Base-by-base conservation (phyloP, 2,329 filamentous ascomycete species). In the Alternaria sp. region DNA sequence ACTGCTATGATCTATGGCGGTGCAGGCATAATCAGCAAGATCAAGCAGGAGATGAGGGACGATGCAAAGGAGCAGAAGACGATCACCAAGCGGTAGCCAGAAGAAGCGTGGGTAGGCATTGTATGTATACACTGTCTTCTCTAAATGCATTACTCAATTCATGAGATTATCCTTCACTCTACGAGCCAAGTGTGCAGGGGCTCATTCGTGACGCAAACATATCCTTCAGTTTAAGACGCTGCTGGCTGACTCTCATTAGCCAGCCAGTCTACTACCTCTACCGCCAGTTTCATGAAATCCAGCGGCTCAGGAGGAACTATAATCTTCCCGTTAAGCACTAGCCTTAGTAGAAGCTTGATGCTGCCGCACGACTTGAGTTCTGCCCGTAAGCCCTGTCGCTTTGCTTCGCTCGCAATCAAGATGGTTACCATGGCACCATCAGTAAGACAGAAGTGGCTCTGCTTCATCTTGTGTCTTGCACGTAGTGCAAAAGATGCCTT, bases 1-100 rank as follows among this genome's bases (percentile, higher is more conserved):
- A 99, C 96, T 0, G 91, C 88, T 5, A 79, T 91, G 70, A 85
- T 88, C 52, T 90, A 89, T 70, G 86, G 87, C 15, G 88, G 88
- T 46, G 81, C 84, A 3, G 88, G 88, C n/a, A 89, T 87, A 0
- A 85, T 90, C 30, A 88, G 79, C 25, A 78, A 80, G 62, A 84
- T 85, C 56, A 86, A 86, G 75, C 64, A 74, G 54, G 82, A 85
- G 71, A 85, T 86, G 82, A 77, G 83, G 49, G 80, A 83, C 25
- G 80, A 81, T 47, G 71, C 68, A 17, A 70, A 64, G 61, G 72
- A 70, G 59, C 68, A 73, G 57, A 59, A 65, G 43, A 71, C 66
- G 9, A 51, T 67, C 17, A 73, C 68, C 8, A 70, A 71, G 55
- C 47, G 52, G 49, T 62, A 62, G 54, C 30, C 25, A 19, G 15